Evolutionary conservation across 768 basidiomycete genomes (phyloP), one percentile per base, ranked within the genome.

Genomic region (Xerocomus brunneocitrinus): DNA sequence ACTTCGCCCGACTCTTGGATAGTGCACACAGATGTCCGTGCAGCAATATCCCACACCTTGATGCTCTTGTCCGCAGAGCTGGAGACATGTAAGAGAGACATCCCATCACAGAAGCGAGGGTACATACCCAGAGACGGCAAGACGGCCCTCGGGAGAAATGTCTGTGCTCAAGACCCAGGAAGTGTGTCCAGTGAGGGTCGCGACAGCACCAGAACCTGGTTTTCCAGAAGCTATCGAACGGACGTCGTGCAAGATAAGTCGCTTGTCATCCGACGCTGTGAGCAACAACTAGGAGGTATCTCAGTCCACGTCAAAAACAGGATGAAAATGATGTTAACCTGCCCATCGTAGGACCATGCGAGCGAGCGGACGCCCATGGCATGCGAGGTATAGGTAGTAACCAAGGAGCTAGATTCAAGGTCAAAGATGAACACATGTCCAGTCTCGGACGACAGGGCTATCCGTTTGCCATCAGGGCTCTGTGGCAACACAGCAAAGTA

Each of bases 381-480:
- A 67, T 98, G 94, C 3, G 91, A 90, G 5, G 85, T 83, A 69
- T 85, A 95, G 3, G 87, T 89, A 4, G 82, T 75, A 0, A 78
- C 71, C 41, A 95, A 71, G 7, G 83, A 70, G 54, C 74, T 75
- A 2, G 87, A 78, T 65, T 89, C 86, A 36, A 88, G 67, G 67
- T 95, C 93, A 57, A 94, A 87, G 41, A 98, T 75, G 67, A 82
- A 90, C 50, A 95, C 86, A 61, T 92, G 87, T n/a, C 94, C 94
- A 1, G 82, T 79, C 68, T 95, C 93, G 8, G 85, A 82, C 4
- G 91, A 82, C 58, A 95, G 76, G 14, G 90, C 94, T 44, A 98
- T 71, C 40, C 83, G 81, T 58, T 79, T 79, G 39, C 94, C 93
- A 63, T 95, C 91, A 13, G 94, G 92, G 61, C 90, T 94, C 94